Evolutionary conservation across 345 rosid genomes (phyloP), one percentile per base, ranked within the genome.

Genomic region (Rhodamnia argentea): DNA sequence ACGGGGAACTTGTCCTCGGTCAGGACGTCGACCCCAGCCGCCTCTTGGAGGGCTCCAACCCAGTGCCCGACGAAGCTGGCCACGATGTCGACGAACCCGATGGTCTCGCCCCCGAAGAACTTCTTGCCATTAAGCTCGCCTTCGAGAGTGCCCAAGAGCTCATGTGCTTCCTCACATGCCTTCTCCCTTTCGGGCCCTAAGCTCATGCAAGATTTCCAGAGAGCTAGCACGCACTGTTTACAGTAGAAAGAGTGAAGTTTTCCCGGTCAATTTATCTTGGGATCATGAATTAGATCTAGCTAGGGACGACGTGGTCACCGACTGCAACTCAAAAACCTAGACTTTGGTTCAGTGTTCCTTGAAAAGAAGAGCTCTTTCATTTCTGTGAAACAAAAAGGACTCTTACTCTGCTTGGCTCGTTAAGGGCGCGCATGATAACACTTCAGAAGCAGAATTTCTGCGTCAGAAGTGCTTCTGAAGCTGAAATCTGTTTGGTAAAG

Each of bases 61-160:
- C 96, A 94, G 74, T 62, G 84, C 12, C 86, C 88, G 56, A 92
- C 15, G 83, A 91, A 89, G 86, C 57, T 85, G 22, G 91, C 93
- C 10, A 55, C 91, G 29, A 95, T 90, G 84, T 95, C 94, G 55
- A 94, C 94, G 42, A 91, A 55, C 16, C 95, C 96, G 27, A 93
- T 87, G 8, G 52, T 91, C 18, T 95, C 93, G 32, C 95, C 93
- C 50, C 97, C 95, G 10, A 95, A 92, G 89, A 91, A 92, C 82
- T 3, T 93, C 86, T 90, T 92, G 53, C 89, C 89, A 37, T 84
- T 88, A 40, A 93, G 92, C 88, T 95, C 93, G 44, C 89, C 87
- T 83, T 93, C 96, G 0, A 95, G 90, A 6, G 22, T 40, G 87
- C 86, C 87, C 64, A 95, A 88, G 87, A 87, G 32, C 29, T 88